Conservation (phyloP, 345 rosid species). For the Gossypium ekmanianum region DNA sequence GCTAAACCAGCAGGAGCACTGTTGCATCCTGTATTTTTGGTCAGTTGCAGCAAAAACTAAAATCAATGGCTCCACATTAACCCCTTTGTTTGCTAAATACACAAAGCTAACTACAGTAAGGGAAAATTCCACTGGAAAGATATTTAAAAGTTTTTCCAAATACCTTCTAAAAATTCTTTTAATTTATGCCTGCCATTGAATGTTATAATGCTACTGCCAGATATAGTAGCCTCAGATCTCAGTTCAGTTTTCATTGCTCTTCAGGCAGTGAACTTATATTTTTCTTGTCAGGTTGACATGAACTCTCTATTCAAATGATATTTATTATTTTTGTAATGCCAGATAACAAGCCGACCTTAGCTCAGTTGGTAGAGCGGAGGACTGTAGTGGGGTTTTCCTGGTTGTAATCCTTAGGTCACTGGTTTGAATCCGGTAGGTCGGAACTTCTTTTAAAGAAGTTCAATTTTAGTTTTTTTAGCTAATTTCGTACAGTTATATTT, state of each 20-base stretch:
- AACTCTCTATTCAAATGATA: no score
- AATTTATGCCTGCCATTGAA: neutral
- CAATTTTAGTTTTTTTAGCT: neutral
- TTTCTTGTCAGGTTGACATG: no score
- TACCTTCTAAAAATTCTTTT: neutral
- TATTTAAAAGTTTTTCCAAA: no score
- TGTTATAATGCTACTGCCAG: neutral
- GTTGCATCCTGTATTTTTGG: no score
- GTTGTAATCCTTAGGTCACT: conserved; percentile 50
- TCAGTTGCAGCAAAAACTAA: neutral
- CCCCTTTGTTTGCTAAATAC: neutral
- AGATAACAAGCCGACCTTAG: conserved; percentile 55
- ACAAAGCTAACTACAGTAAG: neutral
- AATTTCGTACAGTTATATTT: no score
- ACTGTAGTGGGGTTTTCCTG: conserved; percentile 58
- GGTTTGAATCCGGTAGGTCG: conserved; percentile 69
- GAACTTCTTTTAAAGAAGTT: neutral
- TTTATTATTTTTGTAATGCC: accelerated
- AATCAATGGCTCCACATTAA: neutral
- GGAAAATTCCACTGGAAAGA: neutral
- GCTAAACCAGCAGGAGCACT: no score
- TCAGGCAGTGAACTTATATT: neutral
- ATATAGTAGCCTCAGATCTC: neutral
- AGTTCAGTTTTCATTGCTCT: neutral
- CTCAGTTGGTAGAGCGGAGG: conserved; percentile 99